Evolutionary conservation across 179 eudicot genomes (phyloP), one percentile per base, ranked within the genome.

Genomic region (Patellifolia procumbens): DNA sequence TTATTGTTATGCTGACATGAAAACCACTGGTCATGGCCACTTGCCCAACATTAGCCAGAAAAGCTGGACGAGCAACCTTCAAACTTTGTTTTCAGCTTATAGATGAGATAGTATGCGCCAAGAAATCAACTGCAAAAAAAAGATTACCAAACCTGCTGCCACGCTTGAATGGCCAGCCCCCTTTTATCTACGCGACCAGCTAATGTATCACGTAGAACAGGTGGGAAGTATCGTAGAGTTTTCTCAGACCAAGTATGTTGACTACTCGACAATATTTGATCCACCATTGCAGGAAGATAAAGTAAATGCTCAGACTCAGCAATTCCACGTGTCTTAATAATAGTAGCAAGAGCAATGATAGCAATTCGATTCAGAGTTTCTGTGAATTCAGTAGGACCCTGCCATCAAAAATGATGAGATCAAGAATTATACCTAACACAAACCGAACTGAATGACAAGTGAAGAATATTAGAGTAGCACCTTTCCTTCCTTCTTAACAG

Each of bases 171-270:
- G 58, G 95, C 86, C 76, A 84, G 59, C 58, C 95, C 92, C 78
- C 95, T 87, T 75, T 90, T 93, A 80, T 95, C 99, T 55, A 78
- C 79, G 24, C 99, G 89, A 51, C 92, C 95, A 80, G 76, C 82
- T 78, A 95, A 81, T 79, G 89, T 86, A 73, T 93, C 93, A 76
- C 93, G 93, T 22, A 95, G 82, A 76, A 90, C 83, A 79, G 92
- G 73, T 74, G 99, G 99, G 71, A 95, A 95, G 77, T 88, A 83
- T 53, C 92, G 93, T 29, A 95, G 84, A n/a, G 97, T 92, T 79
- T 92, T 95, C 68, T 93, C 99, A 19, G 99, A 95, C 99, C 99
- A 95, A 65, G 91, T 83, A 80, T 95, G 99, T 63, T 93, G 95
- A 85, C 97, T 95, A 72, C 89, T 88, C 42, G 97, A 88, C 81